Conservation (phyloP, 176 grass and related monocot genomes). For the Poa pratensis region DNA sequence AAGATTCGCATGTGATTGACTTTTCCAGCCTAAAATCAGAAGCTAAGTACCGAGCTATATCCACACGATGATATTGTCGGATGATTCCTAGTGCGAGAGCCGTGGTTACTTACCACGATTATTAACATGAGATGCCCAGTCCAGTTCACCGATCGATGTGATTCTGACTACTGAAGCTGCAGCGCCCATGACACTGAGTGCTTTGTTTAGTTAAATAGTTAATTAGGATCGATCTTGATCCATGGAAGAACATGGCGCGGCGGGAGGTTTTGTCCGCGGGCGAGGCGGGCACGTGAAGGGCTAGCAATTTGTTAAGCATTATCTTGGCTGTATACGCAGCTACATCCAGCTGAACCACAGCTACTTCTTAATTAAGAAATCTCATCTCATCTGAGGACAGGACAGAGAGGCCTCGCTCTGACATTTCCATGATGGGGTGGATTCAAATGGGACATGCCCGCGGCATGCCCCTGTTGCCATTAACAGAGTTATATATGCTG, state of each 20-base stretch:
- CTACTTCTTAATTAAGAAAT: not conserved
- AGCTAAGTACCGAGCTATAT: not conserved
- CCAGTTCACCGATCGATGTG: too few relatives aligned
- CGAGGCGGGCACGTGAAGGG: conserved; percentile 36
- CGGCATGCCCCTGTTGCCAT: not conserved
- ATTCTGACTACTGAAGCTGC: not conserved
- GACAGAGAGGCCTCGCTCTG: not conserved
- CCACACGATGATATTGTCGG: too few relatives aligned
- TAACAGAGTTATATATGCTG: not conserved
- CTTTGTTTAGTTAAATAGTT: too few relatives aligned
- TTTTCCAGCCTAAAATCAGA: not conserved
- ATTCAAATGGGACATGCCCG: not conserved
- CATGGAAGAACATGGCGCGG: conserved; percentile 8
- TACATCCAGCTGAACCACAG: conserved; percentile 6
- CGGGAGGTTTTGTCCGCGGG: conserved; percentile 36
- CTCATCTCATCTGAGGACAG: not conserved
- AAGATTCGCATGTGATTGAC: not conserved
- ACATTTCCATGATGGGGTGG: not conserved
- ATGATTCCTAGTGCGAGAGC: too few relatives aligned
- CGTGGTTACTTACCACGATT: too few relatives aligned
- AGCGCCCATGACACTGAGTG: not conserved
- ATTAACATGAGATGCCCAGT: too few relatives aligned
- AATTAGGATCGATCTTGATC: conserved; percentile 34
- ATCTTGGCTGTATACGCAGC: not conserved
- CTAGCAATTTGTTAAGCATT: conserved; percentile 8